A percentile compares a stretch with the other conserved stretches of the same genome.
These are phyloP conservation scores for Cucurbita pepo DNA, from an alignment of 306 rosid genomes.

Conservation along the genomic window DNA sequence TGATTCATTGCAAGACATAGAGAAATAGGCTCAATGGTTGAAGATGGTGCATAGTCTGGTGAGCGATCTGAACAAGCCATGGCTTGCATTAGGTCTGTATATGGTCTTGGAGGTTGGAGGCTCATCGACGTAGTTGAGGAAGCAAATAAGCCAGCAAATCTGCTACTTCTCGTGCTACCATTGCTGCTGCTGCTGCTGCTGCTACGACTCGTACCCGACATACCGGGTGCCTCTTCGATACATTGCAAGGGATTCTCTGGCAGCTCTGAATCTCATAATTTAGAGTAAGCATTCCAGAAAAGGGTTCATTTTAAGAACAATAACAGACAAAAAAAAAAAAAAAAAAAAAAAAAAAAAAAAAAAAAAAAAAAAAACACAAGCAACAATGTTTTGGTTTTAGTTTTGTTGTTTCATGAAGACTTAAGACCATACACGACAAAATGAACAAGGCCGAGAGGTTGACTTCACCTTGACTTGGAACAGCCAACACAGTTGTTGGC, in stretches of 20 bases:
- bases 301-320: not conserved
- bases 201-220: constrained; percentile 20
- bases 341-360: constrained; percentile 16
- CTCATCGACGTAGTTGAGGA: constrained; percentile 43
- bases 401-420: not conserved
- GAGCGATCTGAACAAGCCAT: constrained; percentile 31
- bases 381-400: not conserved
- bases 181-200: constrained; percentile 47
- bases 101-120: constrained; percentile 42
- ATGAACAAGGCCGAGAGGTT: not conserved
- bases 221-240: constrained; percentile 31
- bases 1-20: constrained; percentile 60
- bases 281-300: constrained; percentile 2
- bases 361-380: not conserved
- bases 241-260: constrained; percentile 23
- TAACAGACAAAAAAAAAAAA: constrained; percentile 43
- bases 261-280: constrained; percentile 14
- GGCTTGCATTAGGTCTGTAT: constrained; percentile 42
- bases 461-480: constrained; percentile 41
- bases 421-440: constrained; percentile 31
- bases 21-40: constrained; percentile 49
- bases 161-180: constrained; percentile 31
- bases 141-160: constrained; percentile 67
- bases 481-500: constrained; percentile 28
- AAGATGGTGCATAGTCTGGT: constrained; percentile 25